Evolutionary conservation across 129 eudicot genomes (phyloP).

Genomic region (Lonicera japonica): DNA sequence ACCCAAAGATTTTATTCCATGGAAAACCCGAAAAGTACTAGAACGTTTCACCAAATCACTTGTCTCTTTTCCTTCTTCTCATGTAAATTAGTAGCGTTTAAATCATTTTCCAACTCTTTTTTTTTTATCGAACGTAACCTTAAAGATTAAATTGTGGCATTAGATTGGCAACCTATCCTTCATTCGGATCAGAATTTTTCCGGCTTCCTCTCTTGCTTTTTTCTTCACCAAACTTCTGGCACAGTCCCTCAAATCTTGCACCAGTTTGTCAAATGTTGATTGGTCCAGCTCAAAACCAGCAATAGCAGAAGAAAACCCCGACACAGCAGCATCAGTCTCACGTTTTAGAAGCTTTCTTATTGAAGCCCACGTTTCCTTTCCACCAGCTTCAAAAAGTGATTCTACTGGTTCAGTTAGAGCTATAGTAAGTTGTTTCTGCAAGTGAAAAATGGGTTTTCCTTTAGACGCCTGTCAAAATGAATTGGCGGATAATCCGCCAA

Average conservation of each 20-base stretch:
- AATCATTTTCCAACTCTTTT: too few relatives aligned
- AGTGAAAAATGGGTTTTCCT: not conserved
- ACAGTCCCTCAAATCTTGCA: slow-evolving; percentile 26
- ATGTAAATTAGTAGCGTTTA: too few relatives aligned
- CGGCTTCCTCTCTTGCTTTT: slow-evolving; percentile 55
- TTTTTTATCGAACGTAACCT: too few relatives aligned
- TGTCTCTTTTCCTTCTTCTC: too few relatives aligned
- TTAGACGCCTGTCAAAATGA: not conserved
- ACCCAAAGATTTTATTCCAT: too few relatives aligned
- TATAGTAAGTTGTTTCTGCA: slow-evolving; percentile 35
- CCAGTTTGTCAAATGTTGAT: slow-evolving; percentile 23
- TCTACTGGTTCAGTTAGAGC: slow-evolving; percentile 41
- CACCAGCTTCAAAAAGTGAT: slow-evolving; percentile 38
- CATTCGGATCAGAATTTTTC: slow-evolving; percentile 46
- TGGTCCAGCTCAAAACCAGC: slow-evolving; percentile 48
- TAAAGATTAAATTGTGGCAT: not conserved
- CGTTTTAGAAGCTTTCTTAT: slow-evolving; percentile 41
- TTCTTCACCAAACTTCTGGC: slow-evolving; percentile 39
- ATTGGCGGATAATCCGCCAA: not conserved
- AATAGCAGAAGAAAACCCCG: slow-evolving; percentile 30
- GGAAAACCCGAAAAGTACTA: too few relatives aligned
- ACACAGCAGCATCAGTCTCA: slow-evolving; percentile 32
- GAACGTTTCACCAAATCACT: too few relatives aligned
- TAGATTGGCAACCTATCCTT: slow-evolving; percentile 37
- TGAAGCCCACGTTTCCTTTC: slow-evolving; percentile 42